These are phyloP conservation scores for Entelexis sorbosivorans DNA, from an alignment of 1,139 yeast species.

Conservation along the genomic window DNA sequence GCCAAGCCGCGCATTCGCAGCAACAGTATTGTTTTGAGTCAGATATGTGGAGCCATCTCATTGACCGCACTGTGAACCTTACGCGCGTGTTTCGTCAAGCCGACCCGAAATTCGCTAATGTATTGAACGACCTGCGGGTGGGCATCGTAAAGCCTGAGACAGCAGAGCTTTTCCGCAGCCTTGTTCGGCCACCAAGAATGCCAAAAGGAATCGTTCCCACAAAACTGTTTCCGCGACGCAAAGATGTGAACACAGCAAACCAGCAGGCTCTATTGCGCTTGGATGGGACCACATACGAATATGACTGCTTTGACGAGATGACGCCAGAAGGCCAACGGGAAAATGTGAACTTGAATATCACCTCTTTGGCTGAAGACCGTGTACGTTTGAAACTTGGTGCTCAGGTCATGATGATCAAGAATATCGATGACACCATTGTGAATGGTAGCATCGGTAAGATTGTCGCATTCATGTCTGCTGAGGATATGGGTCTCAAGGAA, in stretches of 20 bases:
- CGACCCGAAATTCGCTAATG: conserved; percentile 69
- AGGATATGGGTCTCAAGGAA: neutral
- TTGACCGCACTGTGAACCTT: conserved; percentile 56
- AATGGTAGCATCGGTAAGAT: conserved; percentile 90
- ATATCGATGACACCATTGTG: conserved; percentile 74
- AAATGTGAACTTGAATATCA: conserved; percentile 30
- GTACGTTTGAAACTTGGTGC: conserved; percentile 66
- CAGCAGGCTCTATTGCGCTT: conserved; percentile 32
- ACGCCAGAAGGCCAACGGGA: neutral
- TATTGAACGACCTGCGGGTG: conserved; percentile 78
- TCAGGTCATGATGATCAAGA: conserved; percentile 93
- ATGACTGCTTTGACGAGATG: conserved; percentile 34
- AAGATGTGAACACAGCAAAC: conserved; percentile 78
- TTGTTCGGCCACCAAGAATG: conserved; percentile 46
- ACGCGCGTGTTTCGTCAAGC: conserved; percentile 83
- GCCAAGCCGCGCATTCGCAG: neutral
- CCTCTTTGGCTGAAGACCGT: conserved; percentile 55
- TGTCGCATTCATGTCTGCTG: conserved; percentile 46
- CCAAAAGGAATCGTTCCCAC: conserved; percentile 77
- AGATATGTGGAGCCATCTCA: conserved; percentile 54
- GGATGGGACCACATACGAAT: conserved; percentile 40
- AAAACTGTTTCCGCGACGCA: conserved; percentile 69
- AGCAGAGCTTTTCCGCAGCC: conserved; percentile 41
- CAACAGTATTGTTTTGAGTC: conserved; percentile 66
- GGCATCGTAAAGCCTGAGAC: conserved; percentile 55